Evolutionary conservation across 768 basidiomycete genomes (phyloP), one percentile per base, ranked within the genome.

Genomic region (Rhodotorula graminis): DNA sequence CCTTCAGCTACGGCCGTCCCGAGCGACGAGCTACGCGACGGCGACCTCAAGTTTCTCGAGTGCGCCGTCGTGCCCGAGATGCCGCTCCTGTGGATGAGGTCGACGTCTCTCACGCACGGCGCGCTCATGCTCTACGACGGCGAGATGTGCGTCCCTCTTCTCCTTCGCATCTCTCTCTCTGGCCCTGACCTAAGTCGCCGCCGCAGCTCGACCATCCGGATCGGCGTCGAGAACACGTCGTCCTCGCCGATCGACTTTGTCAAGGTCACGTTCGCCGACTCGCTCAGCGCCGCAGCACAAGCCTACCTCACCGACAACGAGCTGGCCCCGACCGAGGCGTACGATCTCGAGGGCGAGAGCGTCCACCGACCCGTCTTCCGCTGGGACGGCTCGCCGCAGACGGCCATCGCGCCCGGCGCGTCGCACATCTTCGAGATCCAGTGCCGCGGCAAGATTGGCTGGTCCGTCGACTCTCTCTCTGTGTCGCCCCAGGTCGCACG

Each of bases 101-200:
- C 91, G 79, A 91, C 89, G 25, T 92, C 91, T n/a, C 82, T 96
- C 31, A 94, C 90, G 2, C 93, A 96, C 76, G 93, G 92, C 2
- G 92, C 94, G 0, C 83, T 97, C 37, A 95, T 96, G 92, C 83
- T 98, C 63, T 97, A 95, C 78, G 87, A 95, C 61, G 96, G 96
- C 47, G 96, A 99, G 83, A 88, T 82, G 94, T 93, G 73, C 71
- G 88, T 82, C 12, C 10, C 18, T 49, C 67, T 40, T 37, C 73
- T 27, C 29, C 21, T 31, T 25, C 19, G 1, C 3, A 15, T 18
- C 49, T 16, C 46, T 46, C 37, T 46, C 18, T 19, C 49, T 2
- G 10, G 31, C 57, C 23, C 33, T 52, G 50, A 52, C 50, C 25
- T 3, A 6, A 14, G 37, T 61, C 44, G 56, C 61, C 31, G 58